A percentile compares a stretch with the other conserved stretches of the same genome.
Conservation (phyloP, 1,284 basidiomycete genomes). For the Ceratobasidium theobromae region DNA sequence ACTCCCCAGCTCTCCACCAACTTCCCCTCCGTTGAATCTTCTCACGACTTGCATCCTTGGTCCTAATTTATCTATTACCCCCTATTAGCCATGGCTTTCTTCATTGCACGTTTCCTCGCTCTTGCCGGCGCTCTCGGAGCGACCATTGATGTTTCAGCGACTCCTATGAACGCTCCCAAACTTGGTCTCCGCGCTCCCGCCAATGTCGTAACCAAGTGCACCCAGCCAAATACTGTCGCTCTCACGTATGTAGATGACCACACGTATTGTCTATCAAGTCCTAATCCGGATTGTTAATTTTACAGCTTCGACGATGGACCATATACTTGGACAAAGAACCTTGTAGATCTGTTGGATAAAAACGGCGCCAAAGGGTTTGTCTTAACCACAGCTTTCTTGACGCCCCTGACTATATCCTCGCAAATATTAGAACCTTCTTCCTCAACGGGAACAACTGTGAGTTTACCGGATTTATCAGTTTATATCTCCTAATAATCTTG, state of each 20-base stretch:
- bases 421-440: constrained; percentile 9
- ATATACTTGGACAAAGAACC: constrained; percentile 15
- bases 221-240: constrained; percentile 34
- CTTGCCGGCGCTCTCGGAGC: constrained; percentile 17
- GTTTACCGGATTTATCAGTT: background rate
- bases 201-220: constrained; percentile 29
- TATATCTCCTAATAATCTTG: background rate
- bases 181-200: constrained; percentile 10
- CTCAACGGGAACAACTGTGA: constrained; percentile 27
- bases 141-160: background rate
- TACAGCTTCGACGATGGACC: constrained; percentile 36
- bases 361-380: constrained; percentile 23
- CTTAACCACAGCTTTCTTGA: background rate
- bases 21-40: too few relatives aligned
- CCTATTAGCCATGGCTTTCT: constrained; percentile 18
- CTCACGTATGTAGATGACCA: constrained; percentile 24
- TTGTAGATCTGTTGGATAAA: background rate
- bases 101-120: constrained; percentile 12
- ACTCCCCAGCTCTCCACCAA: too few relatives aligned
- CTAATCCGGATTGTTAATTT: background rate
- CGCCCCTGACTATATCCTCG: background rate
- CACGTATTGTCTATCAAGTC: background rate
- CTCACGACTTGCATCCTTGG: too few relatives aligned
- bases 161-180: constrained; percentile 7
- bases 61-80: too few relatives aligned